Base-by-base conservation (phyloP, 2,329 filamentous ascomycete species). In the Pezicula rhizophila region DNA sequence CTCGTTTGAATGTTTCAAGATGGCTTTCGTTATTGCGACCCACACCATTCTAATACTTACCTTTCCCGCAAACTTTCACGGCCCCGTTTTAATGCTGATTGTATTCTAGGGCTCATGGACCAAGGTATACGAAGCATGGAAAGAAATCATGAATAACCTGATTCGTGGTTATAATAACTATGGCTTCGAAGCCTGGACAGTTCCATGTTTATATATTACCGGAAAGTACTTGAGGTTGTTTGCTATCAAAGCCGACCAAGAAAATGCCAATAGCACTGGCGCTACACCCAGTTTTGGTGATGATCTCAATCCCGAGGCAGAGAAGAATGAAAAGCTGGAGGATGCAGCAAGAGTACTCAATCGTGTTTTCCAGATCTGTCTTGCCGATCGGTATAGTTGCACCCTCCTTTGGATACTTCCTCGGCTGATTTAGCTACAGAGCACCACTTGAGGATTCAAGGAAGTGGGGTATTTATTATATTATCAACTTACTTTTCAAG, bases 391-490 rank as follows among this genome's bases (percentile, higher is more conserved):
- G 89, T 95, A 74, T 60, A 76, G 42, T 38, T 12, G 8, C 31
- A 14, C 25, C 15, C 25, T 31, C 3, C 11, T 18, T 37, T 4
- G 20, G 26, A 10, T 20, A 11, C 17, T 25, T 35, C 14, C 8
- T 33, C 17, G 25, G 26, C 46, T 56, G 43, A 49, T 45, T 23
- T 33, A 31, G 23, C 8, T 40, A 47, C 60, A 92, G 89, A 68
- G 87, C 87, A 52, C 83, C 87, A 12, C 73, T 96, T 40, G 83
- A 90, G 62, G 87, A 95, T 60, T 96, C 92, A 8, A 83, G 93
- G 47, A 99, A 97, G 79, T 99, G 93, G 93, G 95, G 89, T 6
- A 87, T 96, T 42, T 99, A 99, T 72, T 91, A 90, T 66, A 85
- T 92, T 56, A 89, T 91, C 62, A 97, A 96, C 64, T 78, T 99